Evolutionary conservation across 345 rosid genomes (phyloP).

Genomic region (Euclidium syriacum): DNA sequence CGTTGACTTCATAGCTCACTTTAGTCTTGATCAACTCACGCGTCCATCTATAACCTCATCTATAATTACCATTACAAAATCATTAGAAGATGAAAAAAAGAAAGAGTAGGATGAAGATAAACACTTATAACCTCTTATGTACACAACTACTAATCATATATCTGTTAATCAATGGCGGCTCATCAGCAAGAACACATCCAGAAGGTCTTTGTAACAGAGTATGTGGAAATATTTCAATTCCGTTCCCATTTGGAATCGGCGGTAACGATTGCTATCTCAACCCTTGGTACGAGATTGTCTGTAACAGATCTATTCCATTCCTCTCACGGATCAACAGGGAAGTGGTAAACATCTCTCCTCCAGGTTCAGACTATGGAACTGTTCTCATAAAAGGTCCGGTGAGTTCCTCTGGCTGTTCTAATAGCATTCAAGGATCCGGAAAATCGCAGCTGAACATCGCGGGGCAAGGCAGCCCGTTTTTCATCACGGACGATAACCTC

Average conservation of each 20-base stretch:
- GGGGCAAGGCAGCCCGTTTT: conserved; percentile 28
- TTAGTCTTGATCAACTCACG: too few species aligned
- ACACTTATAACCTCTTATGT: not conserved
- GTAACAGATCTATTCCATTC: conserved; percentile 19
- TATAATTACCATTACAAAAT: too few species aligned
- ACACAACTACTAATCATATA: not conserved
- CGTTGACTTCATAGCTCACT: too few species aligned
- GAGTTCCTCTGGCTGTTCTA: conserved; percentile 24
- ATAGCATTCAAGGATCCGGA: too few species aligned
- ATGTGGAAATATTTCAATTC: conserved; percentile 19
- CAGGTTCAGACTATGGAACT: not conserved
- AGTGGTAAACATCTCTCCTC: conserved; percentile 8
- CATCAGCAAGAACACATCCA: conserved; percentile 24
- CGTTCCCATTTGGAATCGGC: conserved; percentile 27
- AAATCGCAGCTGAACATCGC: conserved; percentile 2
- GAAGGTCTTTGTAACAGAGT: conserved; percentile 20
- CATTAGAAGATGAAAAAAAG: too few species aligned
- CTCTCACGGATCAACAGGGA: conserved; percentile 25
- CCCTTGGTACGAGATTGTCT: conserved; percentile 30
- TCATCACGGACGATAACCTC: conserved; percentile 24
- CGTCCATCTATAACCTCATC: too few species aligned
- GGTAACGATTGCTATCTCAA: conserved; percentile 21
- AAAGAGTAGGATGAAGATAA: conserved; percentile 13
- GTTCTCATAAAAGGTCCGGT: conserved; percentile 26
- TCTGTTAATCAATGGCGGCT: conserved; percentile 10